phyloP scores from a whole-genome alignment of 805 yeast genomes.

The Wickerhamiella azymoides region DNA sequence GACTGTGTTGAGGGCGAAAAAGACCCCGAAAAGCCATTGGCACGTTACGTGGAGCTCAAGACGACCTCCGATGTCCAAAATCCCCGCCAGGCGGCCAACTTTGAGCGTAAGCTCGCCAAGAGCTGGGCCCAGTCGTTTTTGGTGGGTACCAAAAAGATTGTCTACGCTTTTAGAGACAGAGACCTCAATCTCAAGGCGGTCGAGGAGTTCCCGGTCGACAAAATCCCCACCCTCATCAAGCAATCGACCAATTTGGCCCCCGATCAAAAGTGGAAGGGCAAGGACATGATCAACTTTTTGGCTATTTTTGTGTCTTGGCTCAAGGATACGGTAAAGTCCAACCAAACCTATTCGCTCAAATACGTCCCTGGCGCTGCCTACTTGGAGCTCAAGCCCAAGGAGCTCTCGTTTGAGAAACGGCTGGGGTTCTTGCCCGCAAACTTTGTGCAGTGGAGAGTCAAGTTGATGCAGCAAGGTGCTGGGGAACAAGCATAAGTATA shows the following conservation, averaged over 20 bases:
- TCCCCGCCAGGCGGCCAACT: constrained; percentile 43
- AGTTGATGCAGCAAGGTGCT: constrained; percentile 4
- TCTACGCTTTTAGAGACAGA: constrained; percentile 80
- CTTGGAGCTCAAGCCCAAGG: constrained; percentile 12
- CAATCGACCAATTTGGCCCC: constrained; percentile 14
- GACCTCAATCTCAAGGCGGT: constrained; percentile 46
- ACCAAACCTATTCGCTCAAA: constrained; percentile 26
- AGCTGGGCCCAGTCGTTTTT: constrained; percentile 93
- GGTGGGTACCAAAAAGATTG: constrained; percentile 65
- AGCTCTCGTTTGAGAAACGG: constrained; percentile 12
- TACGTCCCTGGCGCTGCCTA: constrained; percentile 8
- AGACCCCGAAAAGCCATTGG: constrained; percentile 31
- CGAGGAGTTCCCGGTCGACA: constrained; percentile 66
- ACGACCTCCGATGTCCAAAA: constrained; percentile 46
- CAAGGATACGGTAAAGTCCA: constrained; percentile 37
- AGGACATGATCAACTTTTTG: constrained; percentile 72
- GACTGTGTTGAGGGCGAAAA: constrained; percentile 80
- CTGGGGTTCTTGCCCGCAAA: constrained; percentile 16
- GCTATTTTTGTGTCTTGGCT: constrained; percentile 79
- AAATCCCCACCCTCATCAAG: constrained; percentile 41
- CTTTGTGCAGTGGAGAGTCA: constrained; percentile 18
- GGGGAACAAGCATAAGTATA: not conserved
- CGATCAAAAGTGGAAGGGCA: constrained; percentile 40
- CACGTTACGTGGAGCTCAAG: constrained; percentile 77
- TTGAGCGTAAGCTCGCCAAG: constrained; percentile 62